Evolutionary conservation across 2,329 filamentous ascomycete species (phyloP), one percentile per base, ranked within the genome.

Genomic region (Dendryphion nanum): DNA sequence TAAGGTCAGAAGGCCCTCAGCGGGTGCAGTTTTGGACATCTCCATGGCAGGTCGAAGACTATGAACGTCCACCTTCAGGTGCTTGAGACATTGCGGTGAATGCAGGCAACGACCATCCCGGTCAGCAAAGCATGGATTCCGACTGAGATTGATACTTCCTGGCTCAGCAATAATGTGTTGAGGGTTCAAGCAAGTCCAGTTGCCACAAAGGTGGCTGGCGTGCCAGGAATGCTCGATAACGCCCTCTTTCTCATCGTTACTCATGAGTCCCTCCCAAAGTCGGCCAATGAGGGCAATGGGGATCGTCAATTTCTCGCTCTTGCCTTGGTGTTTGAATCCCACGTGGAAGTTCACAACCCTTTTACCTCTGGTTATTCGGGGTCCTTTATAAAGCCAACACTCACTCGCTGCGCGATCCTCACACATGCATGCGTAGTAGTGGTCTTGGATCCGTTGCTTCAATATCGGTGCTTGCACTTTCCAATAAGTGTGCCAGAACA

Each of bases 151-250:
- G 4, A 35, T 26, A 0, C 5, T 1, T 1, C 36, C 38, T 1
- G 18, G 5, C 24, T 51, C 48, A 7, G 38, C 17, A 2, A 31
- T 16, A 4, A 48, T 33, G 30, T 53, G 50, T 4, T 18, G 15
- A 1, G 26, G 34, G 17, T 53, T 53, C 1, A 46, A 6, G 18
- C 49, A 53, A 1, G 24, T 36, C 47, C 49, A 53, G 20, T 53
- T 50, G 1, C 49, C 47, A 18, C 49, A 48, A 7, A 53, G 21
- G 30, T 53, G 47, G 16, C 41, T 45, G 2, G 39, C 33, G 24
- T 46, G 42, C 41, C 43, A 53, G 2, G 10, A 6, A 0, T 48
- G 6, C 0, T 47, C 13, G 18, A 53, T 39, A 12, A 48, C 45
- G 7, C 45, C 45, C 8, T 44, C 21, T 12, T 42, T 48, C 5